phyloP scores from a whole-genome alignment of 495 filamentous ascomycete species.

The Cudoniella acicularis region DNA sequence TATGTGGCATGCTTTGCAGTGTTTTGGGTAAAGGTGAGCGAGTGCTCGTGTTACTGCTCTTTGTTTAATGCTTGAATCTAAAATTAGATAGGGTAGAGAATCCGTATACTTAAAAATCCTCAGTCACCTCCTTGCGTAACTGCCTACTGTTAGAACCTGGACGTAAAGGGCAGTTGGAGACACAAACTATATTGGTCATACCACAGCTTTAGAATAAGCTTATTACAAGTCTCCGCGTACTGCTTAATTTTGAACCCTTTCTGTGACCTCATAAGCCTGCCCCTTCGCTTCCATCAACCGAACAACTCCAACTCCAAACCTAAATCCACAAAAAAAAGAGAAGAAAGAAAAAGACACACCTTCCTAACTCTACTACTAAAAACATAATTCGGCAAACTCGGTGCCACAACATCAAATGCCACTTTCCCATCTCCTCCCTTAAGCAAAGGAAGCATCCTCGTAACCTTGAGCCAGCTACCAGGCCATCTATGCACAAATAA shows the following conservation, averaged over 20 bases:
- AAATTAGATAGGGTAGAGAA: no score
- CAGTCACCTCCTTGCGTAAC: no score
- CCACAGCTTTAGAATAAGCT: slow-evolving; percentile 61
- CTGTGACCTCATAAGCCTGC: slow-evolving; percentile 24
- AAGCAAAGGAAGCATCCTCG: slow-evolving; percentile 58
- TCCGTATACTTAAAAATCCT: no score
- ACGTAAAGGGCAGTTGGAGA: no score
- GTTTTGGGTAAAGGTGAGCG: no score
- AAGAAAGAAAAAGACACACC: slow-evolving; percentile 16
- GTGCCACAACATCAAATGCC: slow-evolving; percentile 61
- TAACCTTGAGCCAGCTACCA: slow-evolving; percentile 57
- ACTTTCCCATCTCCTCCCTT: slow-evolving; percentile 32
- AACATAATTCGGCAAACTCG: slow-evolving; percentile 64
- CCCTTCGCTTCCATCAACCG: not conserved
- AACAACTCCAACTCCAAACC: no score
- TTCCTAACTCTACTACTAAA: slow-evolving; percentile 54
- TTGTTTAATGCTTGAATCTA: no score
- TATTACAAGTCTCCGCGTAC: slow-evolving; percentile 57
- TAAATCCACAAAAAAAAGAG: not conserved
- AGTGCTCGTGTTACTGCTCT: no score
- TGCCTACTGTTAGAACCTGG: no score
- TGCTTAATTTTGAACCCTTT: slow-evolving; percentile 56
- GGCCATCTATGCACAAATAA: slow-evolving; percentile 56
- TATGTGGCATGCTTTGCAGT: no score
- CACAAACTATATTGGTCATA: slow-evolving; percentile 57